These are phyloP conservation scores for Lentinus brumalis DNA, from an alignment of 768 basidiomycete genomes.

Conservation along the genomic window DNA sequence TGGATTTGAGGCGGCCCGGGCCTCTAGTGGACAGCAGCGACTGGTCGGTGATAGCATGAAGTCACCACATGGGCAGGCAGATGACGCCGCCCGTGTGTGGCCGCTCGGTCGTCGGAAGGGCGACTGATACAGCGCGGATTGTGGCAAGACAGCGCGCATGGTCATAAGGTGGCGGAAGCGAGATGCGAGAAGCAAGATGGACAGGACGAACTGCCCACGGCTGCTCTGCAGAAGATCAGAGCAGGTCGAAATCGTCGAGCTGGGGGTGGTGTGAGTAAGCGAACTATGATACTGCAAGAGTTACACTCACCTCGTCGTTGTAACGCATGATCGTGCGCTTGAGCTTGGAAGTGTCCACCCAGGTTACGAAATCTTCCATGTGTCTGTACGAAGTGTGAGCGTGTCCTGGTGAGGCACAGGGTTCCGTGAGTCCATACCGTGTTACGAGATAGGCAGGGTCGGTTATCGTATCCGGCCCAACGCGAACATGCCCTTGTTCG, in stretches of 20 bases:
- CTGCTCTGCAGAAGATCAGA: conserved; percentile 39
- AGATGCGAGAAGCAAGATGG: background rate
- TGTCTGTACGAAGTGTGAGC: conserved; percentile 50
- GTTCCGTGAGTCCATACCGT: conserved; percentile 46
- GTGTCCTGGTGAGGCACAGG: conserved; percentile 7
- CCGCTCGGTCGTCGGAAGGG: no score
- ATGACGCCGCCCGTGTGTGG: no score
- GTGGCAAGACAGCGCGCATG: no score
- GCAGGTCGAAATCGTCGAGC: conserved; percentile 93
- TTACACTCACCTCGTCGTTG: conserved; percentile 81
- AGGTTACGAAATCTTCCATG: conserved; percentile 99
- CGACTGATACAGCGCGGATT: no score
- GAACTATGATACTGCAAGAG: background rate
- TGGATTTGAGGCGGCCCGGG: conserved; percentile 6
- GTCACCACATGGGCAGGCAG: no score
- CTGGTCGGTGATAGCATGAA: no score
- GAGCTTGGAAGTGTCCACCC: conserved; percentile 97
- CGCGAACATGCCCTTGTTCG: conserved; percentile 97
- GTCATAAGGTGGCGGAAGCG: background rate
- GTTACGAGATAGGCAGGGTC: conserved; percentile 97
- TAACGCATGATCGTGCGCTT: conserved; percentile 95
- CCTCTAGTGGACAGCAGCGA: no score
- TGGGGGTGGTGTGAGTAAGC: conserved; percentile 33
- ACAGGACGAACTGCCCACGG: background rate
- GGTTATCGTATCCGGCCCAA: conserved; percentile 93